Base-by-base conservation (phyloP, 2,329 filamentous ascomycete genomes). In the Tolypocladium endophyticum region DNA sequence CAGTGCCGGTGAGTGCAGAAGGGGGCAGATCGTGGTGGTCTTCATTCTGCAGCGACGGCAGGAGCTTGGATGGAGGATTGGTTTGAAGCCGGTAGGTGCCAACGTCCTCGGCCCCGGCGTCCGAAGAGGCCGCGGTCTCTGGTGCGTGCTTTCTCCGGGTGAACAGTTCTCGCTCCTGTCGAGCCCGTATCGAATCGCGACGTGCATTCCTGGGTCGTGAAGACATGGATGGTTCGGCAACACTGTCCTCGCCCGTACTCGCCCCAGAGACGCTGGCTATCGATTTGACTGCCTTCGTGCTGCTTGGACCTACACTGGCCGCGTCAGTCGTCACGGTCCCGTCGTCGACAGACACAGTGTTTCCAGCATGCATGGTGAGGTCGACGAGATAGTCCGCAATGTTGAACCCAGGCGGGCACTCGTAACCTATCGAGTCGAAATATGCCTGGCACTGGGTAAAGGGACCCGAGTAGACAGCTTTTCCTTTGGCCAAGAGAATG, bases 311-410 rank as follows among this genome's bases (percentile, higher is more conserved):
- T 25, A 90, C 86, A 63, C 85, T 88, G 2, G 83, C 77, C 3
- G 80, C 83, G 63, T 89, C 87, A 9, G 77, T 68, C 7, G 74
- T 70, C 43, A 80, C 61, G 12, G 77, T 73, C 18, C 82, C 83
- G 59, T 87, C 84, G 39, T 87, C 82, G 33, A 70, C 39, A 3
- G 84, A 76, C 8, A 81, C 77, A 25, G 79, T 82, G 53, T 81
- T 79, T 61, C 89, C 85, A 30, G 92, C 92, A 71, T 99, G 94
- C 93, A 99, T 97, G 0, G 94, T 97, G 47, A 99, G 81, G 71
- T 99, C 94, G 36, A 99, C 92, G 6, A 99, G 83, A 70, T 97
- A 99, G 72, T 99, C 94, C 4, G 94, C 94, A 73, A 99, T 97
- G 69, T 99, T 99, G 82, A 97, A 99, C 2, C 95, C 95, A 30